Percentiles rank a stretch among this genome's conserved stretches.
Evolutionary conservation across 192 early-diverging fungal species (phyloP).

Genomic region (Gigaspora rosea): DNA sequence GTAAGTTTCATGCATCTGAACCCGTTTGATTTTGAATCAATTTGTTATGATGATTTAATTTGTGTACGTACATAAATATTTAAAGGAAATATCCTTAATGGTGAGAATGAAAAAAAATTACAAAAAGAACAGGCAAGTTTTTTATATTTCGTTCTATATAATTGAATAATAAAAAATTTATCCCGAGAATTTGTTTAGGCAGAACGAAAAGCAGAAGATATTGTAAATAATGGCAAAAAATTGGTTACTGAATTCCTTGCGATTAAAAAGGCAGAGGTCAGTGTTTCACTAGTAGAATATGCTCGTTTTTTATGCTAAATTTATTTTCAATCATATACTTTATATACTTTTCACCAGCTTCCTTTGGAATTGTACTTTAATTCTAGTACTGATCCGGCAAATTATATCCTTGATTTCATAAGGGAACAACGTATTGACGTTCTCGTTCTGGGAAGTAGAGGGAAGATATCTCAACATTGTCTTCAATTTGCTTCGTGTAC

Average conservation of each 20-base stretch:
- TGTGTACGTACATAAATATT: background rate
- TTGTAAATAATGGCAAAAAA: background rate
- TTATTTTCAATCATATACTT: background rate
- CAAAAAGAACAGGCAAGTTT: background rate
- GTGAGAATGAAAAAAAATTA: background rate
- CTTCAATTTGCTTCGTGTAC: conserved; percentile 22
- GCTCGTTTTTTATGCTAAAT: too few species aligned
- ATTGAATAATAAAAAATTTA: background rate
- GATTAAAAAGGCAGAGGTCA: background rate
- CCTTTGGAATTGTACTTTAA: background rate
- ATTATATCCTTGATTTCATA: conserved; percentile 2
- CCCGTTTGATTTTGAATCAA: background rate
- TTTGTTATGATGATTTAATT: background rate
- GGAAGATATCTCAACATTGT: conserved; percentile 15
- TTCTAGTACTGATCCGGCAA: conserved; percentile 15
- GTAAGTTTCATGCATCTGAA: background rate
- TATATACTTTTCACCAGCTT: background rate
- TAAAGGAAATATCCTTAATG: background rate
- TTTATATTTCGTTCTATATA: background rate
- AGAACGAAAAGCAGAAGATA: background rate
- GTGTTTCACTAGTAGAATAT: background rate
- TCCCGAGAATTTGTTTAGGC: background rate
- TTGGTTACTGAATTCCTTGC: background rate
- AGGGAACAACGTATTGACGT: conserved; percentile 4
- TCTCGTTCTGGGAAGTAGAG: conserved; percentile 4